phyloP scores from a whole-genome alignment of 2,329 filamentous ascomycete genomes.

The Trichoderma polysporum region DNA sequence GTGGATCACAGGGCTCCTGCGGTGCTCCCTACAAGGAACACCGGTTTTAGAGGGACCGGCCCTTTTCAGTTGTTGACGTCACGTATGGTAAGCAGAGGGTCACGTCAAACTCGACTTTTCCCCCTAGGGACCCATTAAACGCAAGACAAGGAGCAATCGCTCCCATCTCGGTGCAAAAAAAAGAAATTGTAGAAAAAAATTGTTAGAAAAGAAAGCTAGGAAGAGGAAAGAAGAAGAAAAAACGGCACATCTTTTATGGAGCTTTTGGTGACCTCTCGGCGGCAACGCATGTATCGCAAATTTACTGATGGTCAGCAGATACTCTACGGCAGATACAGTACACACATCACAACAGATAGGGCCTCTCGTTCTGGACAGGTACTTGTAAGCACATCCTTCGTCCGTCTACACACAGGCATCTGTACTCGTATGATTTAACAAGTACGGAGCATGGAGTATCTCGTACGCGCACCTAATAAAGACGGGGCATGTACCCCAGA shows the following conservation, averaged over 20 bases:
- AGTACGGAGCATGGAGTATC: no score
- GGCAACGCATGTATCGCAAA: no score
- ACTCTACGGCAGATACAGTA: neutral
- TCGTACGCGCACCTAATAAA: neutral
- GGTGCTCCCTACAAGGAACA: neutral
- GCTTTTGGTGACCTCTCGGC: neutral
- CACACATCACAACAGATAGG: neutral
- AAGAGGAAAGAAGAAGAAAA: neutral
- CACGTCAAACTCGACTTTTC: conserved; percentile 14
- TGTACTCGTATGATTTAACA: neutral
- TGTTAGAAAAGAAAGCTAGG: neutral
- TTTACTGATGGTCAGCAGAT: neutral
- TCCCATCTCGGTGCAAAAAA: conserved; percentile 1
- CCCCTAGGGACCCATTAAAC: neutral
- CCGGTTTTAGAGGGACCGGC: neutral
- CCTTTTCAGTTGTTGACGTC: conserved; percentile 28
- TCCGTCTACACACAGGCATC: neutral
- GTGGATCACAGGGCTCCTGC: conserved; percentile 17
- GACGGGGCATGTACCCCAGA: conserved; percentile 3
- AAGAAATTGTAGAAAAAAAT: neutral
- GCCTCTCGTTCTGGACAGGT: neutral
- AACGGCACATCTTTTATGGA: neutral
- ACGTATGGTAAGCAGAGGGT: conserved; percentile 19
- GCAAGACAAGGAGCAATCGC: neutral
- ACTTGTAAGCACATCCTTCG: neutral